Evolutionary conservation across 192 early-diverging fungal genomes (phyloP), one percentile per base, ranked within the genome.

Genomic region (Linnemannia zychae): DNA sequence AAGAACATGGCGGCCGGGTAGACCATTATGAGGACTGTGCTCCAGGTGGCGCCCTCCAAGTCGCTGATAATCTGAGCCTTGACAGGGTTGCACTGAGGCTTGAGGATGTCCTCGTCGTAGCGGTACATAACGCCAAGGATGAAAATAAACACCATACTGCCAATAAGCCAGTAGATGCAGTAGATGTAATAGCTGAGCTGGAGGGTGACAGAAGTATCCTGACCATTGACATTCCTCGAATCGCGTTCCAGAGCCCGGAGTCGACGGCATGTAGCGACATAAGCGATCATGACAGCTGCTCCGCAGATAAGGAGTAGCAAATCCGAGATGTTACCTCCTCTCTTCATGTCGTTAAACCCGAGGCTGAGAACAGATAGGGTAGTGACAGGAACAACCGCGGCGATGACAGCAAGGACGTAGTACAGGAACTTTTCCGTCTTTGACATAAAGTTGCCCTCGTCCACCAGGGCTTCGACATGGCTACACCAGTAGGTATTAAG

Each of bases 381-480:
- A 3, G 38, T 75, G 16, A 72, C 22, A 2, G 83, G 83, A 6
- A 76, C 22, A 15, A 85, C 22, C 9, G 76, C 12, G 16, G 69
- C 74, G 20, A 75, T 18, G n/a, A 7, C 70, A 12, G 77, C 69
- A 22, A 85, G 57, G 5, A 33, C n/a, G 38, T 74, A 85, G 16
- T 79, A 85, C 22, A 75, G 22, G 34, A 73, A 85, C 83, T 79
- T 79, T 63, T 85, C 83, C 0, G 72, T 11, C 50, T 74, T 79
- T 6, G 83, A 79, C 83, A 85, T 85, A 24, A 85, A 85, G 28
- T 85, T 47, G 16, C 83, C 83, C 20, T 85, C 83, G n/a, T 85
- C 83, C 17, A 85, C 83, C 11, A 85, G 46, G 6, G 72, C 77
- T 40, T 85, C 83, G 22, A 85, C 83, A 40, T 85, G 83, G 0